phyloP scores from a whole-genome alignment of 148 eudicot genomes.

The Rhododendron ovatum region DNA sequence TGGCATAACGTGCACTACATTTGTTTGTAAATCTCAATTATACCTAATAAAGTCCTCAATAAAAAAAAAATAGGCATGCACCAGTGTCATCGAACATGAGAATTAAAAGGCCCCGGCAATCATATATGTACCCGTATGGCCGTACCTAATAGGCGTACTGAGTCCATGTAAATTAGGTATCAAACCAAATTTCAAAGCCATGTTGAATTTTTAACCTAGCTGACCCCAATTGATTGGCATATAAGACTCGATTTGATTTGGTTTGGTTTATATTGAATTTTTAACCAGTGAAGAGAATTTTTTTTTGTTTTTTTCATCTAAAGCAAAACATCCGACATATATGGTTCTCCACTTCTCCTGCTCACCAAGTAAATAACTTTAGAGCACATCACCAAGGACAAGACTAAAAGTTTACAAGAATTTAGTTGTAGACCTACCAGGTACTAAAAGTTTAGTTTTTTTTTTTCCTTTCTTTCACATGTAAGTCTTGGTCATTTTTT shows the following conservation, averaged over 20 bases:
- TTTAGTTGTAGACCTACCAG: slow-evolving; percentile 19
- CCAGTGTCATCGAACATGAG: background rate
- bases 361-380: background rate
- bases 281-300: background rate
- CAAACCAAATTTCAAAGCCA: background rate
- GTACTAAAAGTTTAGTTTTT: background rate
- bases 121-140: background rate
- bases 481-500: too few relatives aligned
- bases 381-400: background rate
- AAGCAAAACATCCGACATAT: background rate
- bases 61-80: background rate
- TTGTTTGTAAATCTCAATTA: background rate
- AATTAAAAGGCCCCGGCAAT: background rate
- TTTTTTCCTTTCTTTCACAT: too few relatives aligned
- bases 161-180: background rate
- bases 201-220: too few relatives aligned
- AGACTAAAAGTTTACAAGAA: slow-evolving; percentile 9
- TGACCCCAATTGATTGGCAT: too few relatives aligned
- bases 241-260: too few relatives aligned
- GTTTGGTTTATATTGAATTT: too few relatives aligned
- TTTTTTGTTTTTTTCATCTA: background rate
- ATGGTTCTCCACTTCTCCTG: background rate
- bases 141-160: background rate
- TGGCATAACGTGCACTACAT: background rate
- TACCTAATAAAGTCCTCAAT: background rate